Conservation (phyloP, 108 stramenopile genomes). For the Skeletonema tropicum region DNA sequence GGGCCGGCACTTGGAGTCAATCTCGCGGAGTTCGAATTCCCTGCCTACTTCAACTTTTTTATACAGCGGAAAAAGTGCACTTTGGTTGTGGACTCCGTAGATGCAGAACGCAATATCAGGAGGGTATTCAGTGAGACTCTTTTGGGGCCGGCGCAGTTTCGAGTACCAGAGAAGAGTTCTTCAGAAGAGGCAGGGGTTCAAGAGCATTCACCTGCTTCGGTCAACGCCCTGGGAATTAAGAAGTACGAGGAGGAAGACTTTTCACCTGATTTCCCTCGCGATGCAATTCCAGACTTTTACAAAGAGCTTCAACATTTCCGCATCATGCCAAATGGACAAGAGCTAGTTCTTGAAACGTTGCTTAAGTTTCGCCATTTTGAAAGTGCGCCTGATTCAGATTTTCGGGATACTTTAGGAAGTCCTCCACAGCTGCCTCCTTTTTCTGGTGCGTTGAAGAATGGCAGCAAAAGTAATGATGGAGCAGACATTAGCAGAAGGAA, state of each 20-base stretch:
- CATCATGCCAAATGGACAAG: conserved; percentile 79
- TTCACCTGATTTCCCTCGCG: conserved; percentile 72
- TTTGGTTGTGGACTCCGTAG: conserved; percentile 82
- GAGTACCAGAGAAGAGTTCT: conserved; percentile 46
- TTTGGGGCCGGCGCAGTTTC: conserved; percentile 80
- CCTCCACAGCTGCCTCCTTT: conserved; percentile 41
- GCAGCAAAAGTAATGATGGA: conserved; percentile 36
- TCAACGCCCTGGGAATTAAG: background rate
- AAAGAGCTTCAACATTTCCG: conserved; percentile 91
- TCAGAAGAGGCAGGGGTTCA: conserved; percentile 58
- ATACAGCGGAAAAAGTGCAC: conserved; percentile 84
- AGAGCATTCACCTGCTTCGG: too few species aligned
- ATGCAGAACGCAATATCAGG: conserved; percentile 83
- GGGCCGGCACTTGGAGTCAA: conserved; percentile 92
- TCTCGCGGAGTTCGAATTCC: conserved; percentile 96
- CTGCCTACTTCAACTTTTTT: conserved; percentile 96
- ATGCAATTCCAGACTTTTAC: conserved; percentile 85
- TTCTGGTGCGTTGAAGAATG: conserved; percentile 15
- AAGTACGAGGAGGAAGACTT: conserved; percentile 59
- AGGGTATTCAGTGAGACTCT: conserved; percentile 87
- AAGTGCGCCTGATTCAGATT: conserved; percentile 43
- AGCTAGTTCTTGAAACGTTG: conserved; percentile 79
- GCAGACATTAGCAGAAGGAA: too few species aligned
- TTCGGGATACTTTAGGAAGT: conserved; percentile 68
- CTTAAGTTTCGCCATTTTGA: conserved; percentile 85